Conservation (phyloP, 192 early-diverging fungal species). For the Jimgerdemannia flammicorona region DNA sequence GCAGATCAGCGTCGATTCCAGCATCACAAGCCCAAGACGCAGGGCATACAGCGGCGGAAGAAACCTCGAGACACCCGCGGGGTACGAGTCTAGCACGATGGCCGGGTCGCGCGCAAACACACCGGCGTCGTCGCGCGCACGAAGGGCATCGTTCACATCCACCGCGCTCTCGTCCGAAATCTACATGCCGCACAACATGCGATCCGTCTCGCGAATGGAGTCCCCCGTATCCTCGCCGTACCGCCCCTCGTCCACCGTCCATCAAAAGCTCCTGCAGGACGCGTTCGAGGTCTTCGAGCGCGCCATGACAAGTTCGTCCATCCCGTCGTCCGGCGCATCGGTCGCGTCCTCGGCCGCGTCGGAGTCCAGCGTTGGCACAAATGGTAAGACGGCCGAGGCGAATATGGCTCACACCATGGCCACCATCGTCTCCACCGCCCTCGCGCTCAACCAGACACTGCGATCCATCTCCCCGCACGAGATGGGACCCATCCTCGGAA, state of each 20-base stretch:
- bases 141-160: neutral
- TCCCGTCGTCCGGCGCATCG: constrained; percentile 2
- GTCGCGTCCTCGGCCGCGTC: constrained; percentile 8
- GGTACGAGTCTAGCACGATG: neutral
- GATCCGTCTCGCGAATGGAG: neutral
- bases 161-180: neutral
- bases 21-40: neutral
- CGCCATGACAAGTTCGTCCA: constrained; percentile 3
- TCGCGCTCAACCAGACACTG: constrained; percentile 11
- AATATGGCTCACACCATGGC: constrained; percentile 15
- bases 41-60: neutral
- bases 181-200: neutral
- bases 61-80: neutral
- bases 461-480: constrained; percentile 7
- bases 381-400: neutral
- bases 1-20: neutral
- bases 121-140: neutral
- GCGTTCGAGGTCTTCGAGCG: constrained; percentile 25
- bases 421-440: constrained; percentile 21
- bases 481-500: neutral
- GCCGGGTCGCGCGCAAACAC: neutral
- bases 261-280: constrained; percentile 21
- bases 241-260: neutral
- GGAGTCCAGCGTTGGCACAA: neutral
- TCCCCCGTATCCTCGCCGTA: neutral